Conservation (phyloP, 108 stramenopile species). For the Craspedostauros australis region DNA sequence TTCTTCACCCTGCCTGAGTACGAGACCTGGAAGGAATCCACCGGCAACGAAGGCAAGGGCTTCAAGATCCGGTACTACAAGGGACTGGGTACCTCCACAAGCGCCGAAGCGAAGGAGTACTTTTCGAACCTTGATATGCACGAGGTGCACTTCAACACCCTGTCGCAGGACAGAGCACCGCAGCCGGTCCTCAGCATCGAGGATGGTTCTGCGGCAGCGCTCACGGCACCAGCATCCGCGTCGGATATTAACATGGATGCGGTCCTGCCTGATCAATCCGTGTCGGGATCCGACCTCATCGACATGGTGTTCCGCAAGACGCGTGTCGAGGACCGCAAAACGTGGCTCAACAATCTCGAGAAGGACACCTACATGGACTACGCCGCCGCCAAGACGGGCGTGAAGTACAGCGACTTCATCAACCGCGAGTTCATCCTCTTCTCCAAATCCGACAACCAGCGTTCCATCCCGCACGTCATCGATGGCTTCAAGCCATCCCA, state of each 20-base stretch:
- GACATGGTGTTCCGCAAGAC: slow-evolving; percentile 98
- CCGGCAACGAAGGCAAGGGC: slow-evolving; percentile 86
- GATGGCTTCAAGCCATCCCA: slow-evolving; percentile 99
- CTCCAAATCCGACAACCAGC: slow-evolving; percentile 86
- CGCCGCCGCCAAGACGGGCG: slow-evolving; percentile 46
- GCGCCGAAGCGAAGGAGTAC: slow-evolving; percentile 91
- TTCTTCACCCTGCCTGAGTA: slow-evolving; percentile 97
- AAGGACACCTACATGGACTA: slow-evolving; percentile 92
- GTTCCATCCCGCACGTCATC: slow-evolving; percentile 92
- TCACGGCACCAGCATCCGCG: too few relatives aligned
- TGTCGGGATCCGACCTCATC: slow-evolving; percentile 79
- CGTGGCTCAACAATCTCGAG: slow-evolving; percentile 75
- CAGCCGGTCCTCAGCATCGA: too few relatives aligned
- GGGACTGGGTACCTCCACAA: slow-evolving; percentile 96
- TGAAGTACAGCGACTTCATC: slow-evolving; percentile 91
- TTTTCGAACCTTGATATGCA: slow-evolving; percentile 73
- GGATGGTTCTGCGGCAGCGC: too few relatives aligned
- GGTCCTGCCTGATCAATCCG: slow-evolving; percentile 13
- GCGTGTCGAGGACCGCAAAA: slow-evolving; percentile 91
- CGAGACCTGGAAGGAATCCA: slow-evolving; percentile 83
- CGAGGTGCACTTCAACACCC: slow-evolving; percentile 55
- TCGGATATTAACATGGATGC: too few relatives aligned
- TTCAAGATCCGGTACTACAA: slow-evolving; percentile 99
- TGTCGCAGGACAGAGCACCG: slow-evolving; percentile 42
- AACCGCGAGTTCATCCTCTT: slow-evolving; percentile 97